Evolutionary conservation across 1,284 basidiomycete species (phyloP).

Genomic region (Irpex lacteus): DNA sequence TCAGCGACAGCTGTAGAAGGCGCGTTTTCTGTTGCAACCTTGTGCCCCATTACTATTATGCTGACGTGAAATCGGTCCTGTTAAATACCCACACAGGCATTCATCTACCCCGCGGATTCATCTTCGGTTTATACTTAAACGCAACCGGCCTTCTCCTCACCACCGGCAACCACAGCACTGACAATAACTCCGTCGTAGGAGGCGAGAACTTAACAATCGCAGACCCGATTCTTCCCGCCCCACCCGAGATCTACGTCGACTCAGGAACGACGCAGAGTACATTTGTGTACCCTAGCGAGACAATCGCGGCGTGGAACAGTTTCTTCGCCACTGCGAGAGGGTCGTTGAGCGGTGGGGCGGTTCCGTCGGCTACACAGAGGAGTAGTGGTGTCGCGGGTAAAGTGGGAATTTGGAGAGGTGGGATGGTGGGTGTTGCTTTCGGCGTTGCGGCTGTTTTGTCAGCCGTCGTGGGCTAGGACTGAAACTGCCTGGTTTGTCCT

Average conservation of each 20-base stretch:
- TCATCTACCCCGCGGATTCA: slow-evolving; percentile 28
- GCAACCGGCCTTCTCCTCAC: slow-evolving; percentile 23
- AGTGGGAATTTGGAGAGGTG: no score
- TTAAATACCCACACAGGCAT: slow-evolving; percentile 13
- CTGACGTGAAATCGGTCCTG: background rate
- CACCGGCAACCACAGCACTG: background rate
- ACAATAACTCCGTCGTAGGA: slow-evolving; percentile 10
- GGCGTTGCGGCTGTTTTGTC: no score
- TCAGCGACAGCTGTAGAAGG: slow-evolving; percentile 45
- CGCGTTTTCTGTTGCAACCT: slow-evolving; percentile 28
- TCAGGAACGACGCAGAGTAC: slow-evolving; percentile 22
- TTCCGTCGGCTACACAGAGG: no score
- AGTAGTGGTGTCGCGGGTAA: no score
- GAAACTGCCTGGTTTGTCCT: no score
- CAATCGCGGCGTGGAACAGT: slow-evolving; percentile 53
- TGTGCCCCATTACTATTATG: background rate
- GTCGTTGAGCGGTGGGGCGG: no score
- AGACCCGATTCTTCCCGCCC: slow-evolving; percentile 9
- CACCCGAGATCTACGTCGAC: slow-evolving; percentile 21
- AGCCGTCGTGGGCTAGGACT: no score
- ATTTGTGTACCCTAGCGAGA: slow-evolving; percentile 30
- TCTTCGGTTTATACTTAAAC: slow-evolving; percentile 23
- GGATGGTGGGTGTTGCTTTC: no score
- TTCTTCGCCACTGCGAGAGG: slow-evolving; percentile 27
- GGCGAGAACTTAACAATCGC: slow-evolving; percentile 18